These are phyloP conservation scores for Allium cepa DNA, from an alignment of 106 monocot genomes.

Conservation along the genomic window DNA sequence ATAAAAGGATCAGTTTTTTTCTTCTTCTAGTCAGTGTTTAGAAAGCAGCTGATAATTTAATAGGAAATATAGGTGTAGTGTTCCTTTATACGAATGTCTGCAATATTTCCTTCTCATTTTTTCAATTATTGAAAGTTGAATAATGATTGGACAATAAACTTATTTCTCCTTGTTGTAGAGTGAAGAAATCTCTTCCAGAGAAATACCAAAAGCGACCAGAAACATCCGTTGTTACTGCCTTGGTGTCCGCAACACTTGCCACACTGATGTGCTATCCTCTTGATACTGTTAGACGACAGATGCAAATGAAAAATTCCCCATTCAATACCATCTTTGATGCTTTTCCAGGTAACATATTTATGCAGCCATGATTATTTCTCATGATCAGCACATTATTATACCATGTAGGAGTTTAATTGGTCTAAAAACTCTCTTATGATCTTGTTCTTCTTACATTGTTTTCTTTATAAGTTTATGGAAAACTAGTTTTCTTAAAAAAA, in stretches of 20 bases:
- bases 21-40: too few species aligned
- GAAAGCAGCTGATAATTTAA: too few species aligned
- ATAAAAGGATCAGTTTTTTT: too few species aligned
- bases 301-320: conserved; percentile 97
- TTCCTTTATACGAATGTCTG: too few species aligned
- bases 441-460: too few species aligned
- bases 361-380: too few species aligned
- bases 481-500: too few species aligned
- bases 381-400: too few species aligned
- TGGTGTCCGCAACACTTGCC: conserved; percentile 85
- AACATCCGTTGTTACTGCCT: conserved; percentile 73
- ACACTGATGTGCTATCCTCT: conserved; percentile 93
- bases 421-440: too few species aligned
- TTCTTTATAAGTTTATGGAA: too few species aligned
- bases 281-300: conserved; percentile 95
- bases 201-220: conserved; percentile 83
- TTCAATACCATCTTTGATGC: conserved; percentile 79
- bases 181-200: conserved; percentile 94
- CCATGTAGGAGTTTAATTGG: too few species aligned
- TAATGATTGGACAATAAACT: neutral
- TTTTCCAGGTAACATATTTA: conserved; percentile 49
- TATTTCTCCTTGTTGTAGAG: conserved; percentile 27
- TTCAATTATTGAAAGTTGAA: neutral
- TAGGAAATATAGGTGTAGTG: too few species aligned
- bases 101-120: neutral